Percentiles rank a stretch among this genome's conserved stretches.
Evolutionary conservation across 176 grass and related monocot genomes (phyloP).

Genomic region (Phragmites australis): DNA sequence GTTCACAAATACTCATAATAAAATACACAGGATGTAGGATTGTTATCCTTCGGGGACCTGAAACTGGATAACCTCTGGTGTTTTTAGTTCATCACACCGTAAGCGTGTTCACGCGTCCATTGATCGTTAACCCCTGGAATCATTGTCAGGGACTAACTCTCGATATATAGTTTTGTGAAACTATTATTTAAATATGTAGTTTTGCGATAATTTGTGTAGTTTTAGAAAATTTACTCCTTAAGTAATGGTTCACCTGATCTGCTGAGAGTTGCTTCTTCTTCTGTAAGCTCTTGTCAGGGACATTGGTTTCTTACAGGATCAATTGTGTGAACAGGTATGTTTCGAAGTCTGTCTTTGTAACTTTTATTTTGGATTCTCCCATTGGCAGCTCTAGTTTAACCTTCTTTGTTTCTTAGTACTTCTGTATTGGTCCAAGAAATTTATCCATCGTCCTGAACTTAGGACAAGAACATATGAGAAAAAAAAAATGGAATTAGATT

Average conservation of each 20-base stretch:
- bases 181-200: too few species aligned
- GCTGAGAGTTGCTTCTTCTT: neutral
- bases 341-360: neutral
- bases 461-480: conserved; percentile 1
- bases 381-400: neutral
- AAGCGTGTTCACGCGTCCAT: too few species aligned
- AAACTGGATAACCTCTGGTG: too few species aligned
- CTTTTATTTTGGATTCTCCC: neutral
- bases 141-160: too few species aligned
- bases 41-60: too few species aligned
- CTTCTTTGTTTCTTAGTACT: neutral
- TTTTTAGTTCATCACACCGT: too few species aligned
- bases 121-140: too few species aligned
- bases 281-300: neutral
- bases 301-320: conserved; percentile 5
- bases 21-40: too few species aligned
- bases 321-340: conserved; percentile 36
- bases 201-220: too few species aligned
- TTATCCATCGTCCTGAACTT: neutral
- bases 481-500: conserved; percentile 14
- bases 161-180: too few species aligned
- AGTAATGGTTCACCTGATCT: conserved; percentile 27
- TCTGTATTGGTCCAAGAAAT: neutral
- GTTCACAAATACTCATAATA: too few species aligned
- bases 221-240: too few species aligned